phyloP scores from a whole-genome alignment of 768 basidiomycete species.

The Psilocybe cubensis region DNA sequence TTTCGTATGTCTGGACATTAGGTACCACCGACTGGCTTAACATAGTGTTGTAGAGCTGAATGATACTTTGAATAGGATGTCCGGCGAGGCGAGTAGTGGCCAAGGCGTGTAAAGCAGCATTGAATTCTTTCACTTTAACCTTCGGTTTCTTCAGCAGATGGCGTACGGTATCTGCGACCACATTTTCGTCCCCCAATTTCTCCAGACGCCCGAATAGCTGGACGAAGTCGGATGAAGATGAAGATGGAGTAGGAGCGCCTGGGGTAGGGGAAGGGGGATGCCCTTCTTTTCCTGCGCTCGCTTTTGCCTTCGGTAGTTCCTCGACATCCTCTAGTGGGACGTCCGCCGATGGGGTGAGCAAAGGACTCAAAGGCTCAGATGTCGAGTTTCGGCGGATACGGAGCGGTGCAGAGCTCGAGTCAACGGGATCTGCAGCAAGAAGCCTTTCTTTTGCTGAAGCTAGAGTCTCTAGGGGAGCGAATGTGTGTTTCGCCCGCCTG shows the following conservation, averaged over 20 bases:
- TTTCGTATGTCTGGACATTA: slow-evolving; percentile 60
- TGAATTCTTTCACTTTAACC: slow-evolving; percentile 59
- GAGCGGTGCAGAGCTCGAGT: slow-evolving; percentile 30
- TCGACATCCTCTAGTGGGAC: slow-evolving; percentile 16
- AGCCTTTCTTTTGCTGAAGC: slow-evolving; percentile 22
- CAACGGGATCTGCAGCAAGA: slow-evolving; percentile 13
- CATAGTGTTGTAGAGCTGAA: slow-evolving; percentile 77
- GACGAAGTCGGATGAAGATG: not conserved
- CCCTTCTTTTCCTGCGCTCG: not conserved
- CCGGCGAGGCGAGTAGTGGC: slow-evolving; percentile 46
- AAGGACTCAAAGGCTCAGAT: slow-evolving; percentile 32
- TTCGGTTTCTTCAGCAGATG: slow-evolving; percentile 29
- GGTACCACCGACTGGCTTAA: slow-evolving; percentile 64
- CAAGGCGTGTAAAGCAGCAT: slow-evolving; percentile 62
- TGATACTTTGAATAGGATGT: slow-evolving; percentile 56
- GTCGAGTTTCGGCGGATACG: slow-evolving; percentile 54
- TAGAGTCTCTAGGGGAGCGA: slow-evolving; percentile 37
- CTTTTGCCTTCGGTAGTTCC: slow-evolving; percentile 1
- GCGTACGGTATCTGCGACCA: slow-evolving; percentile 20
- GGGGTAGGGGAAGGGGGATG: slow-evolving; percentile 2
- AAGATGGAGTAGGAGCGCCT: not conserved
- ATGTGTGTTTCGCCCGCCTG: slow-evolving; percentile 62
- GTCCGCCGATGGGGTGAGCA: slow-evolving; percentile 15
- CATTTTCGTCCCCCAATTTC: slow-evolving; percentile 14
- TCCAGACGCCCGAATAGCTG: slow-evolving; percentile 2